Base-by-base conservation (phyloP, 2,329 filamentous ascomycete species). In the Xylaria sp. region DNA sequence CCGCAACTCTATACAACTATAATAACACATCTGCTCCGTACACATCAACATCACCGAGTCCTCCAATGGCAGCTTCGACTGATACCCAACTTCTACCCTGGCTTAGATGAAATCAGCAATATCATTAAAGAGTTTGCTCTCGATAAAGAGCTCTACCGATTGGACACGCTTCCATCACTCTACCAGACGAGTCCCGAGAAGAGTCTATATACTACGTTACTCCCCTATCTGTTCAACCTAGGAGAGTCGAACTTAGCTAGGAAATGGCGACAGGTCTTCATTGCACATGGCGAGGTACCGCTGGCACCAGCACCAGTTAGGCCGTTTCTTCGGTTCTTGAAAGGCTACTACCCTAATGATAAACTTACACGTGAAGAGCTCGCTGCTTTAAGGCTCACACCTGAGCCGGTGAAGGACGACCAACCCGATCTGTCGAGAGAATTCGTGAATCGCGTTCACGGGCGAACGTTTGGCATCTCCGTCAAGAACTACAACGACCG, bases 401-500 rank as follows among this genome's bases (percentile, higher is more conserved):
- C 57, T 15, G 65, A 73, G 12, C 46, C 67, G 10, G 57, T n/a
- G 20, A 57, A 70, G 59, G 66, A 71, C 52, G 50, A 39, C 54
- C 57, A 76, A 37, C 63, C 64, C 18, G 64, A 76, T 8, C 58
- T 79, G 9, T 77, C 78, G 50, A 75, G 80, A 62, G 79, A 82
- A 69, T 76, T 78, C 28, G 69, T 81, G 69, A 80, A 83, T 65
- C 78, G 76, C n/a, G 76, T 80, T 2, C 79, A 82, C 34, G 81
- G 81, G n/a, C 74, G 76, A 48, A 81, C 79, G 1, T 81, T 81
- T 69, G 80, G 81, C 25, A 80, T 82, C 31, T 71, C 72, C 15
- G 81, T 81, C 44, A 88, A 86, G 69, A 80, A 81, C 9, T 87
- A 89, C 71, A 91, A 88, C 75, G 93, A 96, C 78, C 81, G 84